These are phyloP conservation scores for Solanum bukasovii DNA, from an alignment of 257 asterid genomes.

Conservation along the genomic window DNA sequence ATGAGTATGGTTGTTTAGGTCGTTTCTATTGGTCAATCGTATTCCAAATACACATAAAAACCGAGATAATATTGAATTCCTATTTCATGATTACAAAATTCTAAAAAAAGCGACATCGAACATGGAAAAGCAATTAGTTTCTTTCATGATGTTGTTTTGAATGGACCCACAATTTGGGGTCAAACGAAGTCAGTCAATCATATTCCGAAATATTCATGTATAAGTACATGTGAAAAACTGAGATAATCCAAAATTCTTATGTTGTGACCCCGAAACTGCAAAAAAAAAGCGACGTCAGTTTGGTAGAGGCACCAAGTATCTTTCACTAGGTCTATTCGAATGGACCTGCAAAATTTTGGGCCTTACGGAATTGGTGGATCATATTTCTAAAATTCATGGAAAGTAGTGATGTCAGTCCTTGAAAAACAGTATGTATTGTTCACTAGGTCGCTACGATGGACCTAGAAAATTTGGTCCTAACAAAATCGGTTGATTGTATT, in stretches of 20 bases:
- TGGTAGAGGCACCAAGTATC: background rate
- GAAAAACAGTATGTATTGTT: background rate
- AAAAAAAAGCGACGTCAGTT: background rate
- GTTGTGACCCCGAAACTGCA: background rate
- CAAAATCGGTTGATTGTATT: background rate
- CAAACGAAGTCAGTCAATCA: background rate
- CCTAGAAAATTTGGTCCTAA: background rate
- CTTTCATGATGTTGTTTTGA: background rate
- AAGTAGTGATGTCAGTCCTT: background rate
- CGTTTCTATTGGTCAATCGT: background rate
- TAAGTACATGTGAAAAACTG: background rate
- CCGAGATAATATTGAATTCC: background rate
- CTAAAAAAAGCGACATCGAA: background rate
- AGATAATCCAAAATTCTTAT: background rate
- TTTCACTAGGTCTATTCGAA: background rate
- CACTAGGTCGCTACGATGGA: background rate
- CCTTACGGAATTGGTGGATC: background rate
- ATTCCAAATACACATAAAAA: background rate
- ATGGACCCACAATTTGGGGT: background rate
- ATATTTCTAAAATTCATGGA: background rate
- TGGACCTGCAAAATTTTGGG: background rate
- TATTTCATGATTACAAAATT: background rate
- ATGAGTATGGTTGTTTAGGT: background rate
- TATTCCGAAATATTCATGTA: background rate
- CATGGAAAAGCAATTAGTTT: background rate